A percentile compares a stretch with the other conserved stretches of the same genome.
phyloP scores from a whole-genome alignment of 208 protist species.

The Tetramitus jugosus region DNA sequence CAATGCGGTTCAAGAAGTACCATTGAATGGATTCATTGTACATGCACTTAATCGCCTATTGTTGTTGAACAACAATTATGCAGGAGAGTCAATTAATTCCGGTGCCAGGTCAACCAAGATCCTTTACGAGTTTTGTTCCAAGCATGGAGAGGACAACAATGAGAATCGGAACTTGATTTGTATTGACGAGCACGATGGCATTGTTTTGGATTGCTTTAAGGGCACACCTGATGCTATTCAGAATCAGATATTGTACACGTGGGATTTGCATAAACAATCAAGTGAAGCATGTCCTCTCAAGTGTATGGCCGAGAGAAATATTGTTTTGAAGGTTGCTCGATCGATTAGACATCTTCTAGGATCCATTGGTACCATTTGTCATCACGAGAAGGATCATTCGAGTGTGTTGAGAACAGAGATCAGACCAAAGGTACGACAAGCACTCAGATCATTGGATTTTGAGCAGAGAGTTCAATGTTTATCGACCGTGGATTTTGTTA shows the following conservation, averaged over 20 bases:
- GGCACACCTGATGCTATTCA: constrained; percentile 1
- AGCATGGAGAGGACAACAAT: background rate
- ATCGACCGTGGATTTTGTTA: background rate
- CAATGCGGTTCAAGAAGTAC: background rate
- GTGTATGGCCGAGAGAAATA: background rate
- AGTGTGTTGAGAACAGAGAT: background rate
- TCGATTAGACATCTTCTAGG: background rate
- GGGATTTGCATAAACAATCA: background rate
- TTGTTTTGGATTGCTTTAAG: constrained; percentile 18
- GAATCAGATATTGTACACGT: constrained; percentile 11
- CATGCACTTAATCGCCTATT: too few species aligned
- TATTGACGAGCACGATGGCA: background rate
- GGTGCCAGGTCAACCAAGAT: background rate
- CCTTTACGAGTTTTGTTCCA: background rate
- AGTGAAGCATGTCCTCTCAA: background rate
- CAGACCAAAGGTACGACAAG: background rate
- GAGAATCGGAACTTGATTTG: constrained; percentile 13
- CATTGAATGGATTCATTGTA: background rate
- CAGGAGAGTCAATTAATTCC: too few species aligned
- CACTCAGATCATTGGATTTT: background rate
- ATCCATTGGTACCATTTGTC: background rate
- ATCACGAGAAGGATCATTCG: background rate
- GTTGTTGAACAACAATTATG: background rate
- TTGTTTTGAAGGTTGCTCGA: background rate
- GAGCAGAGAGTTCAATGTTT: background rate